Conservation (phyloP, 2,329 filamentous ascomycete genomes). For the Geosmithia flava region DNA sequence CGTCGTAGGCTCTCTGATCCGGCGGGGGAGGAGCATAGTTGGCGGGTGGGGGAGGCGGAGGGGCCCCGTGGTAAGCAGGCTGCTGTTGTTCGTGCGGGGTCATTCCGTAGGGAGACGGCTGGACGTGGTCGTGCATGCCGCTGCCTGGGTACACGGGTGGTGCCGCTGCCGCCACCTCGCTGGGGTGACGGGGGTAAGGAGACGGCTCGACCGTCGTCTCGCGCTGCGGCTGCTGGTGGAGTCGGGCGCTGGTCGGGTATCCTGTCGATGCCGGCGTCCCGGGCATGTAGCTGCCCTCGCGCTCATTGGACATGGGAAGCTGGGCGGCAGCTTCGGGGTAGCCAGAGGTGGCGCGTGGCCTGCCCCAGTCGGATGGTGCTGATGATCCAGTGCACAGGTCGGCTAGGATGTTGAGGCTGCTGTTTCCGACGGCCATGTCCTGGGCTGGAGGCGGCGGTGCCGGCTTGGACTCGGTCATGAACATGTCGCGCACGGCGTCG, state of each 20-base stretch:
- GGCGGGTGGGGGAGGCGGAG: not conserved
- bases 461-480: constrained; percentile 20
- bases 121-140: constrained; percentile 1
- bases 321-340: not conserved
- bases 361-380: constrained; percentile 3
- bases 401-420: constrained; percentile 18
- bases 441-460: constrained; percentile 11
- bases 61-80: not conserved
- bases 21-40: not conserved
- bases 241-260: not conserved
- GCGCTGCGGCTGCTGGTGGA: not conserved
- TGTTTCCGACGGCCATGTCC: constrained; percentile 6
- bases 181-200: not conserved
- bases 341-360: not conserved
- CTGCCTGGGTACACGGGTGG: not conserved
- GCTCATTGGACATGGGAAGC: constrained; percentile 1
- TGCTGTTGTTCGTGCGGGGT: not conserved
- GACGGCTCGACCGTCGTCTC: not conserved
- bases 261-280: not conserved
- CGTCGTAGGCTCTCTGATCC: constrained; percentile 15
- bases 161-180: not conserved
- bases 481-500: constrained; percentile 25
- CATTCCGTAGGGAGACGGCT: not conserved
- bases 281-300: constrained; percentile 3
- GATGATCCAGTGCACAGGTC: constrained; percentile 20